These are phyloP conservation scores for Lentinula guzmanii DNA, from an alignment of 768 basidiomycete genomes.

Conservation along the genomic window DNA sequence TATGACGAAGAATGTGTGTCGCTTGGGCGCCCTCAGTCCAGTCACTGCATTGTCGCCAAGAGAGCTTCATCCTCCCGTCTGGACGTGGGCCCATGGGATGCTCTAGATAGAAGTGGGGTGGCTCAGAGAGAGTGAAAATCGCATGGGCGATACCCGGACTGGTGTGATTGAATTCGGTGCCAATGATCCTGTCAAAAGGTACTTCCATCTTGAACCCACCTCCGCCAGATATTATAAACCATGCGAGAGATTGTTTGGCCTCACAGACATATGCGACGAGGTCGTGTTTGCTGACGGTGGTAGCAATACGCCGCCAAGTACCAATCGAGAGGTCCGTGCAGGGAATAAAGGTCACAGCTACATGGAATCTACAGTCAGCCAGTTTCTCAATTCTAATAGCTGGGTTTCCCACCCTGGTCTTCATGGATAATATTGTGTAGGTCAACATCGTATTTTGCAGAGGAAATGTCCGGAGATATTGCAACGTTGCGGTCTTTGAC, in stretches of 20 bases:
- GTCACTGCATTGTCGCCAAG: constrained; percentile 64
- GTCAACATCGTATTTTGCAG: constrained; percentile 52
- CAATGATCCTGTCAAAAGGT: constrained; percentile 56
- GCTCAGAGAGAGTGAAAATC: constrained; percentile 56
- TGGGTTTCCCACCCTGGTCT: constrained; percentile 55
- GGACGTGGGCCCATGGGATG: constrained; percentile 24
- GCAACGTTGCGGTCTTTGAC: constrained; percentile 25
- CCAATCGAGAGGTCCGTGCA: constrained; percentile 73
- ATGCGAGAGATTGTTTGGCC: constrained; percentile 55
- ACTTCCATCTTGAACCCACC: constrained; percentile 84
- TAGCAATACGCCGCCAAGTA: constrained; percentile 70
- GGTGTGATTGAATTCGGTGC: constrained; percentile 50
- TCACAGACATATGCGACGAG: constrained; percentile 76
- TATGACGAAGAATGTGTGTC: constrained; percentile 55
- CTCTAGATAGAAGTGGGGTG: constrained; percentile 69
- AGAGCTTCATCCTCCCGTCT: constrained; percentile 25
- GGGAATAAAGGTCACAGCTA: constrained; percentile 72
- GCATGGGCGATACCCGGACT: constrained; percentile 53
- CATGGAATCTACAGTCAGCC: constrained; percentile 2
- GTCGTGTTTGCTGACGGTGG: constrained; percentile 49
- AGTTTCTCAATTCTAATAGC: neutral
- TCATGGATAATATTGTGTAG: constrained; percentile 67
- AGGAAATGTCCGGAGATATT: constrained; percentile 39
- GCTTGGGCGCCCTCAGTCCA: constrained; percentile 78
- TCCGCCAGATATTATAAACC: constrained; percentile 74